These are phyloP conservation scores for Saccharomycopsis sp. DNA, from an alignment of 805 yeast genomes.

Conservation along the genomic window DNA sequence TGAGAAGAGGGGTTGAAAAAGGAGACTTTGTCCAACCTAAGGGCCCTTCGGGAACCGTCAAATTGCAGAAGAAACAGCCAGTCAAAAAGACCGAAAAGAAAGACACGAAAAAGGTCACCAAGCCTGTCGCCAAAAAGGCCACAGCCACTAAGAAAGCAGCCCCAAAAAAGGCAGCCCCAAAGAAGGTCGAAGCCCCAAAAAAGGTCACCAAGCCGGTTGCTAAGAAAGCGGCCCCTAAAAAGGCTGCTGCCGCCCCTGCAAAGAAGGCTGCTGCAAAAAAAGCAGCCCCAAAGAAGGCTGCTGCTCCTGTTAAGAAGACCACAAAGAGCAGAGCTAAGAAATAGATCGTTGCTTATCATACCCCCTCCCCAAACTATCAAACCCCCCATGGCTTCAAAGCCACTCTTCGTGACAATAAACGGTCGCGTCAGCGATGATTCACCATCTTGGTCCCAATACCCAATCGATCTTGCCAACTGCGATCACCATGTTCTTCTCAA, in stretches of 20 bases:
- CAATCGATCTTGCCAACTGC: too few species aligned
- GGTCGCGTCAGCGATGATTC: too few species aligned
- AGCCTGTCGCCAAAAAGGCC: conserved; percentile 27
- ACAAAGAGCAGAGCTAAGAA: conserved; percentile 24
- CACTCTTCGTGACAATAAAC: too few species aligned
- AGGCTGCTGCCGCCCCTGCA: conserved; percentile 26
- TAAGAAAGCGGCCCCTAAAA: conserved; percentile 27
- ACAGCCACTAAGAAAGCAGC: conserved; percentile 24
- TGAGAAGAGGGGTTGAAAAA: conserved; percentile 73
- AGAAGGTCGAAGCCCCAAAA: conserved; percentile 23
- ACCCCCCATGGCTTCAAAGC: too few species aligned
- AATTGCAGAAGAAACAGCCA: conserved; percentile 37
- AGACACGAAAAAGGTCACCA: conserved; percentile 25
- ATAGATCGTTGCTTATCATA: background rate
- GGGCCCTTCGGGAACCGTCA: conserved; percentile 85
- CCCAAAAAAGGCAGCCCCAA: conserved; percentile 25
- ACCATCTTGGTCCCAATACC: too few species aligned
- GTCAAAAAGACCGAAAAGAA: conserved; percentile 32
- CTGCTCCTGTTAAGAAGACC: conserved; percentile 26
- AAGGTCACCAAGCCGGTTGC: conserved; percentile 21
- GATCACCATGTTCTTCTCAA: background rate
- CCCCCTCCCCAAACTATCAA: background rate
- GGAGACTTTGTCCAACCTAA: conserved; percentile 79
- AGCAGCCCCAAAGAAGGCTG: conserved; percentile 28
- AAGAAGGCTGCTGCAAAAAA: conserved; percentile 26